These are phyloP conservation scores for Adiantum capillusveneris DNA, from an alignment of 75 land plant species.

Conservation along the genomic window DNA sequence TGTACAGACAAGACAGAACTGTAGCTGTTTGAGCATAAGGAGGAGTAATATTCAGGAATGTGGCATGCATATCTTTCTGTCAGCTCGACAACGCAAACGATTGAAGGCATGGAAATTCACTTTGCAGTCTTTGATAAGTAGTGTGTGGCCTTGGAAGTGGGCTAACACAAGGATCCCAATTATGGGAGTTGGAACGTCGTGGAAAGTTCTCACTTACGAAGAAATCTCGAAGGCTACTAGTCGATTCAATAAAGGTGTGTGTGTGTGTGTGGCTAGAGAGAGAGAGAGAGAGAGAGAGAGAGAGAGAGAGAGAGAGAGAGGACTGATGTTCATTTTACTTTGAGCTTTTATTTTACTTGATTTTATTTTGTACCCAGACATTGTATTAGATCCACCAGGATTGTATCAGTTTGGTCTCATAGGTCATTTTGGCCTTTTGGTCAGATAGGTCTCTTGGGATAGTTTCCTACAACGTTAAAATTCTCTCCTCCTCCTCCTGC, in stretches of 20 bases:
- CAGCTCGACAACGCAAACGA: not conserved
- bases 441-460: too few relatives aligned
- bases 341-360: too few relatives aligned
- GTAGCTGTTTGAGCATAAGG: conserved; percentile 3
- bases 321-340: too few relatives aligned
- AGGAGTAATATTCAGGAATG: not conserved
- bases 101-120: not conserved
- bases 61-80: not conserved
- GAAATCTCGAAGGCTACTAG: conserved; percentile 65
- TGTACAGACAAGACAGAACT: not conserved
- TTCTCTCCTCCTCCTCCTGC: too few relatives aligned
- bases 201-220: conserved; percentile 70
- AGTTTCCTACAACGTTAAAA: too few relatives aligned
- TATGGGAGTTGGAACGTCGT: conserved; percentile 14
- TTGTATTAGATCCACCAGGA: too few relatives aligned
- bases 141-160: not conserved
- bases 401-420: too few relatives aligned
- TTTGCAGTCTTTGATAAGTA: not conserved
- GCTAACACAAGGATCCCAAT: not conserved
- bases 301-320: not conserved
- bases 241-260: conserved; percentile 51
- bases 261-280: not conserved
- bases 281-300: not conserved
- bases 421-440: too few relatives aligned
- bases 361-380: too few relatives aligned